Base-by-base conservation (phyloP, 352 stramenopile genomes). In the Discostella stelligera region DNA sequence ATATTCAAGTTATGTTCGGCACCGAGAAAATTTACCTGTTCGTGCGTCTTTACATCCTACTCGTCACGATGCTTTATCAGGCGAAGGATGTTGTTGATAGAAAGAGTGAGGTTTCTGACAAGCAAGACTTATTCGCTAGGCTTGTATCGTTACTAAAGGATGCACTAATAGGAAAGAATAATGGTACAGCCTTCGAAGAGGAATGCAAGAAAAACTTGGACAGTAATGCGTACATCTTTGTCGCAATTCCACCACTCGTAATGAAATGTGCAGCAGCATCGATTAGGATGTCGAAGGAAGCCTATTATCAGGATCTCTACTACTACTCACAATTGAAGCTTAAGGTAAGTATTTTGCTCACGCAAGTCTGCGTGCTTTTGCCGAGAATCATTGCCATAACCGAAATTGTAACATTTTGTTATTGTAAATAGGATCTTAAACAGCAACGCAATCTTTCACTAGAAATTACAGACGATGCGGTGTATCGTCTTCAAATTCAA, bases 21-120 rank as follows among this genome's bases (percentile, higher is more conserved):
- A 89, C 86, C 0, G 76, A 91, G 55, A 84, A 72, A 14, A 87
- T 91, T 23, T 94, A 91, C 66, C 18, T 93, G 0, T 90, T 91
- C 25, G 61, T 94, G 59, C 78, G 89, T 11, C 71, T 89, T 14
- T 91, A 88, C 70, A 81, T 75, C 53, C 70, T 83, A 5, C 69
- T 94, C 14, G 71, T 84, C 39, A 85, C 73, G 8, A 73, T 92
- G 65, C 27, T 84, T 5, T 75, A 76, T 44, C 58, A 87, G 23
- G 56, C 65, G 14, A 83, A 84, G 60, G 41, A 69, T 54, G 67
- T 75, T 27, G 41, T 74, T 39, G 76, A 74, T 44, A 50, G 23
- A 18, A 83, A 63, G 16, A 68, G 55, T 41, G 27, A 25, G 9
- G 11, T 2, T 18, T 18, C 30, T 20, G 25, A 65, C 25, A 72